A percentile compares a stretch with the other conserved stretches of the same genome.
phyloP scores from a whole-genome alignment of 768 basidiomycete genomes.

The Epithele typhae region DNA sequence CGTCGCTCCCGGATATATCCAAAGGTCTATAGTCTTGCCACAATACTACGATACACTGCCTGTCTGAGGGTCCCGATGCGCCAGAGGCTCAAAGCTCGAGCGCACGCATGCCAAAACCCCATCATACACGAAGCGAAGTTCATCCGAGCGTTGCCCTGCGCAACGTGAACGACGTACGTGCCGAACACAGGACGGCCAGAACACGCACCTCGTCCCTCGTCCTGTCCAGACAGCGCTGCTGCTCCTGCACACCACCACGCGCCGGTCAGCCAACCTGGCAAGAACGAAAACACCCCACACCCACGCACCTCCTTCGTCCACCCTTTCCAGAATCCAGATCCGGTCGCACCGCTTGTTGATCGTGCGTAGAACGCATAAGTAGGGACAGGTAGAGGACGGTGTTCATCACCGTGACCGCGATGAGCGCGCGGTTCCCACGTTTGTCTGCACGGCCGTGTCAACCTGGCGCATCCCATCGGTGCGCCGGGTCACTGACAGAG shows the following conservation, averaged over 20 bases:
- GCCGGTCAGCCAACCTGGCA: not conserved
- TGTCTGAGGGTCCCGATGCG: too few relatives aligned
- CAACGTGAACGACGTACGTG: too few relatives aligned
- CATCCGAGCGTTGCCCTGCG: conserved; percentile 51
- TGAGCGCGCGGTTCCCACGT: conserved; percentile 53
- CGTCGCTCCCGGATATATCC: too few relatives aligned
- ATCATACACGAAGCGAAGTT: conserved; percentile 62
- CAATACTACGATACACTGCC: too few relatives aligned
- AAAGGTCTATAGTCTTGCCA: too few relatives aligned
- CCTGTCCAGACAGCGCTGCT: conserved; percentile 51
- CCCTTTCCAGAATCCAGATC: conserved; percentile 53
- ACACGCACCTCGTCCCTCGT: conserved; percentile 38
- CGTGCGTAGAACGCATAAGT: conserved; percentile 52
- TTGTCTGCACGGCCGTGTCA: conserved; percentile 37
- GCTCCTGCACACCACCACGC: conserved; percentile 36
- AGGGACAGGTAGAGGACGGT: conserved; percentile 45
- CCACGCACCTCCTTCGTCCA: conserved; percentile 36
- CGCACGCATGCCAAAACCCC: too few relatives aligned
- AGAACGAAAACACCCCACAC: not conserved
- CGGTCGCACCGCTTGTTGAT: conserved; percentile 46
- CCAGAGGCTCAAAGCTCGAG: too few relatives aligned
- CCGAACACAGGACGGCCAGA: too few relatives aligned
- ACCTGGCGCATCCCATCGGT: not conserved
- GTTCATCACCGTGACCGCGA: conserved; percentile 50
- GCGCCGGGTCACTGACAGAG: conserved; percentile 16